Base-by-base conservation (phyloP, 179 eudicot genomes). In the Amaranthus tricolor region DNA sequence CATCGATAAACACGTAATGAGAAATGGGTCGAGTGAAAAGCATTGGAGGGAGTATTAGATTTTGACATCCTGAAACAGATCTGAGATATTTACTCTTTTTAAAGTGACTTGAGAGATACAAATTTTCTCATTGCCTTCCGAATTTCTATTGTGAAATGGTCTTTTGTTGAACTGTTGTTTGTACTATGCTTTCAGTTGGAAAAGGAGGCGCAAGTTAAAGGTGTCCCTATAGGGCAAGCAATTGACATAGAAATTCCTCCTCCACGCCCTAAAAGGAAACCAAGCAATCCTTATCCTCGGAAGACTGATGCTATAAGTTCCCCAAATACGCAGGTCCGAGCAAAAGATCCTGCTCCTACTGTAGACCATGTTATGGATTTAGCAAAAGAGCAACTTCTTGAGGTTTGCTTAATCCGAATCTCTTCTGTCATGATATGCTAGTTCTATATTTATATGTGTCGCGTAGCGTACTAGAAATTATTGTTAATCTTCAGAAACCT, bases 181-280 rank as follows among this genome's bases (percentile, higher is more conserved):
- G 61, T 66, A n/a, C 24, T 65, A 51, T 82, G 56, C 62, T 75
- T 75, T 66, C 91, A 95, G 99, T 83, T 95, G 91, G 99, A 95
- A 82, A 93, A 95, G 86, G 98, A 95, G 86, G 97, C 97, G 72
- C 83, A 86, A 78, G 85, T 81, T 66, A 95, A 89, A 87, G 99
- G 99, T 74, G 89, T 87, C 78, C 97, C 93, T 45, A 24, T 87
- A 44, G 84, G 80, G 75, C 92, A 91, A 72, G 86, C 97, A 68
- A 86, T 84, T 70, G 97, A 95, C 82, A 87, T 93, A 52, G 95
- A 87, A 67, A 93, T 93, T 78, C 99, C 99, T 74, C 99, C 99
- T 79, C 99, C 99, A 76, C 95, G 99, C 54, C 99, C 99, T 40
- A 95, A 95, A 81, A 85, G 96, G 78, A 95, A 95, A 81, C 99